Base-by-base conservation (phyloP, 2,329 filamentous ascomycete species). In the Cordyceps tenuipes region DNA sequence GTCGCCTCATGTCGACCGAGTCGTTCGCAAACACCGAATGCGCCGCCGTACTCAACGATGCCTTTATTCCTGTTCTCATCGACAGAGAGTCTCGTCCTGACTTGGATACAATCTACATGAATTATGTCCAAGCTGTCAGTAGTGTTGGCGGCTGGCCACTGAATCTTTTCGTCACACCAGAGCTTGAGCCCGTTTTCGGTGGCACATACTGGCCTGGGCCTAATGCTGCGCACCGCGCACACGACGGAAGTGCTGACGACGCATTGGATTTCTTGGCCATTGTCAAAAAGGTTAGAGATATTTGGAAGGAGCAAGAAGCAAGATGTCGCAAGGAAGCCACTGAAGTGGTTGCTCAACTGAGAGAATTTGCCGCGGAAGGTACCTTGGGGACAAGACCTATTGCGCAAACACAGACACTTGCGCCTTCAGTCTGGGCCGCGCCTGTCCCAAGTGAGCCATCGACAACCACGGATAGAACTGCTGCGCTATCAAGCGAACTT, bases 81-180 rank as follows among this genome's bases (percentile, higher is more conserved):
- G 94, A 99, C 73, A 85, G 92, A 62, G 94, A 99, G 74, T 91
- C 96, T 74, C 86, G 93, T 29, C 93, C 93, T 9, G 92, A 97
- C 70, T 85, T 97, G 64, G 94, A 99, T 70, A 86, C 89, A 63
- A 92, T 97, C 64, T 97, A 97, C 73, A 97, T 97, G 91, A 96
- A 96, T 76, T 99, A 96, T 72, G 88, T 96, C 46, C 91, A 97
- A 71, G 93, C 93, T 1, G 93, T 94, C 12, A 96, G 89, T 61
- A 91, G 89, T 21, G 87, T 84, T 1, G 93, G 91, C 10, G 94
- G 94, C 44, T 97, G 94, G 92, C 94, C 94, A 1, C 76, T 97
- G 62, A 97, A 97, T 69, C 87, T 96, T n/a, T 97, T 99, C 71
- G 81, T 97, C 34, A 99, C 94, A 0, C 91, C 94, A 0, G 87